Conservation (phyloP, 495 filamentous ascomycete genomes). For the Trichoderma asperelloides region DNA sequence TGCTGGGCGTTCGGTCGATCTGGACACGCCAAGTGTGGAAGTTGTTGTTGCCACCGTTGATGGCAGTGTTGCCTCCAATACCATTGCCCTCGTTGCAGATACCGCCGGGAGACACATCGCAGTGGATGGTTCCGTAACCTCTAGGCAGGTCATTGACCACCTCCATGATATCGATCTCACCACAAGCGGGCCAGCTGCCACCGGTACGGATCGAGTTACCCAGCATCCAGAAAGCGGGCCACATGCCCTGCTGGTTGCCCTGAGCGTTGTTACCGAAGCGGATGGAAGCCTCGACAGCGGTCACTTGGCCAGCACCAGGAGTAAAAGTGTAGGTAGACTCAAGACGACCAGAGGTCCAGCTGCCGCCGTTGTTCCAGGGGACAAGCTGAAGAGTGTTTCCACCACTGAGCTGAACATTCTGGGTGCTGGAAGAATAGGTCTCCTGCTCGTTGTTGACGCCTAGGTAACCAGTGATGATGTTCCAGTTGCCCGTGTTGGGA, state of each 20-base stretch:
- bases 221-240: slow-evolving; percentile 48
- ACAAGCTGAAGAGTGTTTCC: slow-evolving; percentile 36
- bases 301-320: slow-evolving; percentile 26
- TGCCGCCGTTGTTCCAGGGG: slow-evolving; percentile 27
- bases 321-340: slow-evolving; percentile 38
- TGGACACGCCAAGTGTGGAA: slow-evolving; percentile 40
- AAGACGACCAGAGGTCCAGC: slow-evolving; percentile 42
- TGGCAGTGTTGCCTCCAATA: slow-evolving; percentile 17
- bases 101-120: slow-evolving; percentile 32
- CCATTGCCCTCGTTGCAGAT: slow-evolving; percentile 40
- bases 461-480: slow-evolving; percentile 28
- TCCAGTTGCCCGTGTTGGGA: slow-evolving; percentile 31
- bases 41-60: slow-evolving; percentile 26
- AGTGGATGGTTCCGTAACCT: slow-evolving; percentile 41
- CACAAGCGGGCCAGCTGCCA: slow-evolving; percentile 35
- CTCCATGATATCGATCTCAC: slow-evolving; percentile 45
- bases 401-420: slow-evolving; percentile 35
- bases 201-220: slow-evolving; percentile 32
- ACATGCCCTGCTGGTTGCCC: slow-evolving; percentile 38
- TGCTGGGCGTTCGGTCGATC: slow-evolving; percentile 30
- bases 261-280: slow-evolving; percentile 31
- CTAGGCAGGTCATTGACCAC: slow-evolving; percentile 34
- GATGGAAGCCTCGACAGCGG: slow-evolving; percentile 34
- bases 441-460: slow-evolving; percentile 38
- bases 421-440: slow-evolving; percentile 27